Percentiles rank a stretch among this genome's conserved stretches.
These are phyloP conservation scores for Cladophialophora bantiana DNA, from an alignment of 2,329 filamentous ascomycete genomes.

Conservation along the genomic window DNA sequence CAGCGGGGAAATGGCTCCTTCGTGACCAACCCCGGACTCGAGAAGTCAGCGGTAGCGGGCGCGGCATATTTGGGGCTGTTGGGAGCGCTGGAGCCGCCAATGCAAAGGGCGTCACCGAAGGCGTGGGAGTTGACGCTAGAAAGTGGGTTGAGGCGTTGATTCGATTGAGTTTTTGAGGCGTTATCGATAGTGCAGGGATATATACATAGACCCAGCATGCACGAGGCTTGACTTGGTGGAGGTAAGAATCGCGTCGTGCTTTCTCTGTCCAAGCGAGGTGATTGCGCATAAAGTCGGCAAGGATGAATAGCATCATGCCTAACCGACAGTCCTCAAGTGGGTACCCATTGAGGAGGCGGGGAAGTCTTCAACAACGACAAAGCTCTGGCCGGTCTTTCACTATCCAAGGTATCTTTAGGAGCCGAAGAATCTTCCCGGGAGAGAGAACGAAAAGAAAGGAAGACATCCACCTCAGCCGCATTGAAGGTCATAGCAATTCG, in stretches of 20 bases:
- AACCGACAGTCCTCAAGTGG: background rate
- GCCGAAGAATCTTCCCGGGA: background rate
- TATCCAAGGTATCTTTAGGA: background rate
- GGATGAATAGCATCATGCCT: background rate
- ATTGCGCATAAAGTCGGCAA: background rate
- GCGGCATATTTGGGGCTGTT: background rate
- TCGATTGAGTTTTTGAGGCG: slow-evolving; percentile 50
- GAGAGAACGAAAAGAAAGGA: background rate
- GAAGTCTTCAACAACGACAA: background rate
- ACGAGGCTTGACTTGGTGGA: background rate
- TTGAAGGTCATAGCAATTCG: background rate
- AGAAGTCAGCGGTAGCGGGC: slow-evolving; percentile 43
- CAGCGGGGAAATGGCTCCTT: slow-evolving; percentile 42
- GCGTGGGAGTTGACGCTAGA: slow-evolving; percentile 55
- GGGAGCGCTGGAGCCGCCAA: slow-evolving; percentile 25
- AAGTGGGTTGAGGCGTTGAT: slow-evolving; percentile 56
- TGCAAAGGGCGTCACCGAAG: slow-evolving; percentile 46
- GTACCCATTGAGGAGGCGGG: background rate
- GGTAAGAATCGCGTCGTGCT: background rate
- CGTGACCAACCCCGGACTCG: slow-evolving; percentile 39
- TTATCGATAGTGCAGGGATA: background rate
- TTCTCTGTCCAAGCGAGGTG: background rate
- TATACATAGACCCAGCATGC: background rate
- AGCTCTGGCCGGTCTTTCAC: background rate
- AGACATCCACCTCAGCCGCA: no score